A percentile compares a stretch with the other conserved stretches of the same genome.
These are phyloP conservation scores for Trypethelium eluteriae DNA, from an alignment of 495 filamentous ascomycete species.

Conservation along the genomic window DNA sequence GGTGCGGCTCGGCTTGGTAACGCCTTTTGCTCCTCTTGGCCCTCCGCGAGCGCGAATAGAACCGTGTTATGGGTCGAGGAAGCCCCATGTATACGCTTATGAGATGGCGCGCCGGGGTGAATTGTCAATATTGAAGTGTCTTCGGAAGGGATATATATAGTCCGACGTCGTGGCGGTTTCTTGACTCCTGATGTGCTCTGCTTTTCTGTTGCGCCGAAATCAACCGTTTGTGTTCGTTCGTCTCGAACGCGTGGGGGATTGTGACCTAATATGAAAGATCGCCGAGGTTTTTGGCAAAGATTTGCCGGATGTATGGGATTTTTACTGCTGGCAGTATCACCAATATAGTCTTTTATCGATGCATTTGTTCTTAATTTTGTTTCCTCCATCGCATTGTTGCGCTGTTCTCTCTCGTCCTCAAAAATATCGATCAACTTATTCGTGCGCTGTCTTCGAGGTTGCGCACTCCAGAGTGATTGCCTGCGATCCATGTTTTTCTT, in stretches of 20 bases:
- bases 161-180: constrained; percentile 37
- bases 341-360: not conserved
- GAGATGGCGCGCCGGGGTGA: constrained; percentile 34
- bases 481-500: constrained; percentile 11
- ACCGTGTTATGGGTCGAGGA: not conserved
- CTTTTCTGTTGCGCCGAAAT: not conserved
- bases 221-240: not conserved
- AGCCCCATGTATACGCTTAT: not conserved
- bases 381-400: not conserved
- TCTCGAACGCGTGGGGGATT: not conserved
- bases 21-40: not conserved
- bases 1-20: constrained; percentile 10
- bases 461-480: constrained; percentile 13
- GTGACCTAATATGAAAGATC: not conserved
- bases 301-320: constrained; percentile 11
- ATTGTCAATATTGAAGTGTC: constrained; percentile 40
- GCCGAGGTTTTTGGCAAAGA: constrained; percentile 20
- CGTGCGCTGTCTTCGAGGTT: not conserved
- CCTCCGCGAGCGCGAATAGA: not conserved
- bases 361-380: constrained; percentile 10
- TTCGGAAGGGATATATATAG: constrained; percentile 39
- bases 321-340: constrained; percentile 8
- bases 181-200: constrained; percentile 17
- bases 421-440: constrained; percentile 16
- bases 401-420: constrained; percentile 21